Base-by-base conservation (phyloP, 495 filamentous ascomycete genomes). In the Penicillium roqueforti region DNA sequence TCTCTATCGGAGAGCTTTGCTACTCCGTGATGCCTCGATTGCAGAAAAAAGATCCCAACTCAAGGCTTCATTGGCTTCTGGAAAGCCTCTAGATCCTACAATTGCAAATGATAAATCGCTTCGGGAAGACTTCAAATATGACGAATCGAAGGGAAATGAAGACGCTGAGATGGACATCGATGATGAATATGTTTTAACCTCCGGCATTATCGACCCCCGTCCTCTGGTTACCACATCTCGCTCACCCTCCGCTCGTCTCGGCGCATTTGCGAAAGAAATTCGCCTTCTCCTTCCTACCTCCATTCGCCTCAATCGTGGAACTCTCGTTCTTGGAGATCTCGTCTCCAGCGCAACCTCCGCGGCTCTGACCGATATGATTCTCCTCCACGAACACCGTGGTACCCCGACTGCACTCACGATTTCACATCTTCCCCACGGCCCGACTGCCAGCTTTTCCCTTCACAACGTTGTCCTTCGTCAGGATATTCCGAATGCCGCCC, bases 191-290 rank as follows among this genome's bases (percentile, higher is more conserved):
- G 81, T 86, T 13, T 82, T 90, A 51, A 83, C 93, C 3, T 90
- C 85, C 34, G 91, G 91, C 22, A 80, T 96, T 52, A 81, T 90
- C 16, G 91, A 96, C 55, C 91, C 91, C 32, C 82, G 91, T 47
- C 83, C 92, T 11, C 80, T 96, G n/a, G 88, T 97, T 53, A 96
- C 92, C 10, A 97, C 95, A 4, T 91, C 87, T 42, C 81, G 93
- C 45, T 88, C 90, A 54, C 92, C 92, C 25, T 92, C 87, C 41
- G 87, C 88, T 40, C 83, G 92, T 38, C 80, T 97, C 4, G 81
- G 83, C 37, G 83, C 88, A 10, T 98, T 98, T 64, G 87, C 89
- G n/a, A 99, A 99, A 65, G 93, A 99, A 71, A 87, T 99, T 26
- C 81, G 93, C 29, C 73, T 99, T 10, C 78, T 99, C 8, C 81